Percentiles rank a stretch among this genome's conserved stretches.
These are phyloP conservation scores for Peterozyma xylosa DNA, from an alignment of 805 yeast genomes.

Conservation along the genomic window DNA sequence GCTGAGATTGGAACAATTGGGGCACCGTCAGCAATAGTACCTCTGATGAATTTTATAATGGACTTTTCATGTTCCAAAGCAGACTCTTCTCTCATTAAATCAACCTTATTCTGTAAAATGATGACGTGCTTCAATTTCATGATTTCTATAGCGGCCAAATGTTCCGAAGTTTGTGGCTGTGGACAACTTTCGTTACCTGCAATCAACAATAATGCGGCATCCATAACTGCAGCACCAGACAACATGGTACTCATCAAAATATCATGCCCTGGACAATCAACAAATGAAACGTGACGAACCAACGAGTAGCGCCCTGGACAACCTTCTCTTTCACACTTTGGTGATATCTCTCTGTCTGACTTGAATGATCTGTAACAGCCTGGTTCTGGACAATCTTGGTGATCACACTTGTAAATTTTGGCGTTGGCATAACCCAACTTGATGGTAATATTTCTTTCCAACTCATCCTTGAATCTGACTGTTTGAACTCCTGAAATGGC, in stretches of 20 bases:
- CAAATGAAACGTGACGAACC: slow-evolving; percentile 96
- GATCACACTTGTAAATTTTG: slow-evolving; percentile 89
- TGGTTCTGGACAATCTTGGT: slow-evolving; percentile 83
- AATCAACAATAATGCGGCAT: slow-evolving; percentile 90
- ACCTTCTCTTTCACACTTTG: slow-evolving; percentile 84
- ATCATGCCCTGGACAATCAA: slow-evolving; percentile 99
- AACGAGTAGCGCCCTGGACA: slow-evolving; percentile 85
- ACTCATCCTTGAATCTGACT: slow-evolving; percentile 97
- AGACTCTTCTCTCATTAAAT: slow-evolving; percentile 94
- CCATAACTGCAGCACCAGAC: slow-evolving; percentile 99
- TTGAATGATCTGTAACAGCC: slow-evolving; percentile 92
- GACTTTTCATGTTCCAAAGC: slow-evolving; percentile 95
- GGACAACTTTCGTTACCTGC: slow-evolving; percentile 99
- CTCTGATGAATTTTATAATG: slow-evolving; percentile 85
- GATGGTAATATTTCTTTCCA: slow-evolving; percentile 98
- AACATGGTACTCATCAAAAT: slow-evolving; percentile 99
- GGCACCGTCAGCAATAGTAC: slow-evolving; percentile 98
- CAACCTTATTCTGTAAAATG: slow-evolving; percentile 95
- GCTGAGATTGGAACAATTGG: slow-evolving; percentile 99
- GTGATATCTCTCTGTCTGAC: slow-evolving; percentile 90
- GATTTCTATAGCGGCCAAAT: slow-evolving; percentile 98
- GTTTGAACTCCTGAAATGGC: slow-evolving; percentile 99
- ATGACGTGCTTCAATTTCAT: slow-evolving; percentile 97
- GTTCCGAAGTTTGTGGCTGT: slow-evolving; percentile 99
- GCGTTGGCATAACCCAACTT: slow-evolving; percentile 99